Base-by-base conservation (phyloP, 768 basidiomycete genomes). In the Arthromyces matolae region DNA sequence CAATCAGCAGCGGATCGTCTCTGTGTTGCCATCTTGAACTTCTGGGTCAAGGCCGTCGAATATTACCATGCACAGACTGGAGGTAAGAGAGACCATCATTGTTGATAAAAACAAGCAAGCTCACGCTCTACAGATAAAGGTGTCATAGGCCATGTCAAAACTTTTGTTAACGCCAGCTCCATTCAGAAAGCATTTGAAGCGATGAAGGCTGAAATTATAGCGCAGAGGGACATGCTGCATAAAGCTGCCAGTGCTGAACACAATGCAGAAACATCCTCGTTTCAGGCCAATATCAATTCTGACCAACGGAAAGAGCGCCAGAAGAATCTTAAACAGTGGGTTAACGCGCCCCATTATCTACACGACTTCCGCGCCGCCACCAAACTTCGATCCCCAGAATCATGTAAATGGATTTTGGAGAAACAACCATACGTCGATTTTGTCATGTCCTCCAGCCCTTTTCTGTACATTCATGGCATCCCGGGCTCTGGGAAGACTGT, bases 401-500 rank as follows among this genome's bases (percentile, higher is more conserved):
- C 51, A 6, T 52, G 51, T 19, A 43, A 48, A 36, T 52, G 51
- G 51, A 39, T 52, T 4, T 19, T 18, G 19, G 24, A 9, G 8
- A 52, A 45, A 19, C 22, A 16, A 8, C 16, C 42, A n/a, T 52
- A 35, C 8, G 20, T 40, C 5, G n/a, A 40, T 12, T 45, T 41
- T 41, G 20, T n/a, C 25, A 38, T 37, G 14, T 33, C 7, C 13
- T 19, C 36, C 0, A 9, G 14, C 13, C 14, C 35, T 2, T 43
- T 45, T 8, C 47, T 52, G 12, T 39, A 48, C 16, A 36, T 52
- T 12, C 34, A 44, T 23, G 47, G 51, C 7, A 49, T 48, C 2
- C 36, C 47, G 1, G 51, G 51, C 1, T 42, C 51, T 1, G 47
- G 51, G 3, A 52, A 52, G 37, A 48, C 51, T 4, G 20, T 52